Conservation (phyloP, 2,329 filamentous ascomycete genomes). For the Curvularia spicifera region DNA sequence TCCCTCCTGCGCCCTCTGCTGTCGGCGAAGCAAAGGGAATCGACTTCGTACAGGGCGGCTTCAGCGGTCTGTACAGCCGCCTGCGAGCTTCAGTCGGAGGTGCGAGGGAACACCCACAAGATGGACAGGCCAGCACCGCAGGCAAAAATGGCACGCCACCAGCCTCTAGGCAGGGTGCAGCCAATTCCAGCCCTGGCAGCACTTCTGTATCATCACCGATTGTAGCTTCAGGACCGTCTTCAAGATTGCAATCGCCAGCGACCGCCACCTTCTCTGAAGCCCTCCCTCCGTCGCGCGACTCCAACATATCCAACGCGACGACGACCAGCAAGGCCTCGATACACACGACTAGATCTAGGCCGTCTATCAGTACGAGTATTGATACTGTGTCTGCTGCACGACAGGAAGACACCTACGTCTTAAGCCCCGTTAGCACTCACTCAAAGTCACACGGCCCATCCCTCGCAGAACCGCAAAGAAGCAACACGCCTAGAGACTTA, state of each 20-base stretch:
- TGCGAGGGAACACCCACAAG: slow-evolving; percentile 59
- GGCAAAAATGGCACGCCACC: slow-evolving; percentile 25
- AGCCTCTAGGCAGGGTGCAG: slow-evolving; percentile 20
- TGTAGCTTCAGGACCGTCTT: slow-evolving; percentile 44
- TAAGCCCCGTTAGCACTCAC: slow-evolving; percentile 37
- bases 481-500: slow-evolving; percentile 28
- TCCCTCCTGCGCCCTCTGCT: slow-evolving; percentile 66
- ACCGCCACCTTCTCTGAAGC: slow-evolving; percentile 45
- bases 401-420: slow-evolving; percentile 36
- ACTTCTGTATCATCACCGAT: slow-evolving; percentile 47
- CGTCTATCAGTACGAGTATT: slow-evolving; percentile 32
- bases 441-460: slow-evolving; percentile 30
- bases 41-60: slow-evolving; percentile 80
- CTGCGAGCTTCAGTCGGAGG: slow-evolving; percentile 82
- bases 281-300: slow-evolving; percentile 44
- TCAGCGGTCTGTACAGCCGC: slow-evolving; percentile 87
- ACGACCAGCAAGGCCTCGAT: slow-evolving; percentile 41
- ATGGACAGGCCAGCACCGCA: slow-evolving; percentile 35
- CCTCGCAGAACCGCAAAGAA: slow-evolving; percentile 28
- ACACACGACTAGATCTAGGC: slow-evolving; percentile 38
- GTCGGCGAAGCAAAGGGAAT: slow-evolving; percentile 71
- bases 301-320: slow-evolving; percentile 39
- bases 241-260: slow-evolving; percentile 50
- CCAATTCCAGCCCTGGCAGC: slow-evolving; percentile 32
- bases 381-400: slow-evolving; percentile 28